Evolutionary conservation across 805 yeast genomes (phyloP).

Genomic region (Spathaspora boniae): DNA sequence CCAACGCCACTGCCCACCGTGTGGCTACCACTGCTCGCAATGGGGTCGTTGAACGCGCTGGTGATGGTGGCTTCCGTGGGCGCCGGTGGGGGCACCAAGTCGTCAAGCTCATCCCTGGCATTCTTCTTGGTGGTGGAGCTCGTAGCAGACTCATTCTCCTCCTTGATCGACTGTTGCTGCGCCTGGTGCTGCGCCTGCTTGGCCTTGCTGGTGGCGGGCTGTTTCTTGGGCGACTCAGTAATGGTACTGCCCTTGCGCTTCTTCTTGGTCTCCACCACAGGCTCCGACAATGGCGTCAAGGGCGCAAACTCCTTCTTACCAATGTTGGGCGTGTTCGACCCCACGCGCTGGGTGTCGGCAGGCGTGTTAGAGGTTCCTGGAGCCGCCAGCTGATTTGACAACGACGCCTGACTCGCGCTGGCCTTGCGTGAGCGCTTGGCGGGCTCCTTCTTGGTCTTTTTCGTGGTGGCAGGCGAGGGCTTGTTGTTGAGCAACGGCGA

Average conservation of each 20-base stretch:
- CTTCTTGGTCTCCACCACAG: slow-evolving; percentile 21
- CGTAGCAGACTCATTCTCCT: slow-evolving; percentile 13
- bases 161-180: slow-evolving; percentile 26
- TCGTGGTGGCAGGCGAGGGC: slow-evolving; percentile 27
- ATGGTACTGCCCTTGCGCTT: slow-evolving; percentile 25
- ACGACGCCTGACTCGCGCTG: slow-evolving; percentile 2
- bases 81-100: slow-evolving; percentile 8
- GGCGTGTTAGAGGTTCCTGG: slow-evolving; percentile 15
- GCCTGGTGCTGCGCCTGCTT: slow-evolving; percentile 12
- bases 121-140: slow-evolving; percentile 1
- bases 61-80: slow-evolving; percentile 10
- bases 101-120: slow-evolving; percentile 7
- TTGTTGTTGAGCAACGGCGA: slow-evolving; percentile 34
- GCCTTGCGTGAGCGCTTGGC: slow-evolving; percentile 31
- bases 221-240: slow-evolving; percentile 36
- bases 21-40: slow-evolving; percentile 38
- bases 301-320: slow-evolving; percentile 39
- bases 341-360: slow-evolving; percentile 12
- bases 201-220: slow-evolving; percentile 8
- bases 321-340: slow-evolving; percentile 21
- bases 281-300: slow-evolving; percentile 40
- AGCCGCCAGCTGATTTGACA: no score
- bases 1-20: no score
- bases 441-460: slow-evolving; percentile 31
- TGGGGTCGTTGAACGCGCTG: slow-evolving; percentile 35